These are phyloP conservation scores for Pachysandra terminalis DNA, from an alignment of 164 flowering plant genomes.

Conservation along the genomic window DNA sequence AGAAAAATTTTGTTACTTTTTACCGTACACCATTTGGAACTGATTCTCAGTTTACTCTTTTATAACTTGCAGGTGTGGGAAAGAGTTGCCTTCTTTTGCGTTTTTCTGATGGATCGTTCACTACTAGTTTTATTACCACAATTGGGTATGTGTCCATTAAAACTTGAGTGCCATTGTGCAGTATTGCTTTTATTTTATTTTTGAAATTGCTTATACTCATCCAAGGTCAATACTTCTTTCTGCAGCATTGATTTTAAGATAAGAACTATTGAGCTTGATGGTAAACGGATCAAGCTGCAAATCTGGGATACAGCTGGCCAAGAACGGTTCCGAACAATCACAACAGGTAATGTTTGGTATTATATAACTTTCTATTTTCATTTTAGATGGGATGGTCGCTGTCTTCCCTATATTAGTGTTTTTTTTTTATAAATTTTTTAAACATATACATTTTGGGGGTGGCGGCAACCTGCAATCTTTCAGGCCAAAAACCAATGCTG, in stretches of 20 bases:
- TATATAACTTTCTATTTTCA: too few species aligned
- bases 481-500: too few species aligned
- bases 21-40: neutral
- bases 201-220: neutral
- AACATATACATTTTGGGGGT: too few species aligned
- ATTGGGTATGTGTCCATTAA: slow-evolving; percentile 46
- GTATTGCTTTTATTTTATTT: neutral
- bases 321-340: slow-evolving; percentile 68
- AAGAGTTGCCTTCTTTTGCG: slow-evolving; percentile 83
- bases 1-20: neutral
- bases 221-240: neutral
- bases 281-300: slow-evolving; percentile 64
- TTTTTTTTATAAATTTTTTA: too few species aligned
- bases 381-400: too few species aligned
- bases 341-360: slow-evolving; percentile 40
- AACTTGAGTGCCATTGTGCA: neutral
- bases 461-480: too few species aligned
- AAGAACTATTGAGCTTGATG: slow-evolving; percentile 75
- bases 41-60: neutral
- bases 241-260: slow-evolving; percentile 74
- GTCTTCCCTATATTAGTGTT: too few species aligned
- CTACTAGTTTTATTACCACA: slow-evolving; percentile 76
- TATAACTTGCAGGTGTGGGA: slow-evolving; percentile 56
- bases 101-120: slow-evolving; percentile 81
- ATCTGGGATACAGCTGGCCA: slow-evolving; percentile 86